Conservation (phyloP, 768 basidiomycete species). For the Epithele typhae region DNA sequence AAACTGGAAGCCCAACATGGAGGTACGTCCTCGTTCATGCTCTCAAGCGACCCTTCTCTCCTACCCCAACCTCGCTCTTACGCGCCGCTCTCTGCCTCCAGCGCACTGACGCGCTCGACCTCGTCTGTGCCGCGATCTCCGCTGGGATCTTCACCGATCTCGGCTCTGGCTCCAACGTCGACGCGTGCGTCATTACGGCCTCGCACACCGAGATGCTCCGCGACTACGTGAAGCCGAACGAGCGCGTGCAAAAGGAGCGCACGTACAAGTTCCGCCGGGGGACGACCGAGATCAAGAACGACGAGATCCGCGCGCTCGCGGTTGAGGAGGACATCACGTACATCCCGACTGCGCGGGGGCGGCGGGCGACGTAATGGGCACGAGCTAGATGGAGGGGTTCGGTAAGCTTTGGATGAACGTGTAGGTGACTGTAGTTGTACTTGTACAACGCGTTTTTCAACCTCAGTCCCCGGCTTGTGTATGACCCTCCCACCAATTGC, state of each 20-base stretch:
- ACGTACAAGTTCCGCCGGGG: constrained; percentile 70
- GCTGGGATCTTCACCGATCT: constrained; percentile 99
- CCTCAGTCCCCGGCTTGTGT: too few relatives aligned
- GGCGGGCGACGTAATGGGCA: constrained; percentile 75
- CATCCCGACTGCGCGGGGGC: constrained; percentile 16
- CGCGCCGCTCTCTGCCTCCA: constrained; percentile 25
- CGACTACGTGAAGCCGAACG: constrained; percentile 90
- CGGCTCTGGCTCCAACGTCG: constrained; percentile 97
- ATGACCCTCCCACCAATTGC: too few relatives aligned
- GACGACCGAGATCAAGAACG: constrained; percentile 86
- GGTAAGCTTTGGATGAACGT: neutral
- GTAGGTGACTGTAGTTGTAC: constrained; percentile 12
- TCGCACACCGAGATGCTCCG: constrained; percentile 86
- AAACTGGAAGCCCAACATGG: constrained; percentile 76
- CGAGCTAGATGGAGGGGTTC: constrained; percentile 40
- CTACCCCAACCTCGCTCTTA: too few relatives aligned
- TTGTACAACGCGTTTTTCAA: too few relatives aligned
- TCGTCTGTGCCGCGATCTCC: constrained; percentile 84
- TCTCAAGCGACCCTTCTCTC: too few relatives aligned
- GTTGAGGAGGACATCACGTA: constrained; percentile 58
- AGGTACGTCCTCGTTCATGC: constrained; percentile 43
- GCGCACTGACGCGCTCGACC: constrained; percentile 75
- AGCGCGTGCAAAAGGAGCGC: constrained; percentile 74
- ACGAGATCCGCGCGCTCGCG: constrained; percentile 68
- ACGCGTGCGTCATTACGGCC: constrained; percentile 93